These are phyloP conservation scores for Calonectria multiphialidica DNA, from an alignment of 2,329 filamentous ascomycete species.

Conservation along the genomic window DNA sequence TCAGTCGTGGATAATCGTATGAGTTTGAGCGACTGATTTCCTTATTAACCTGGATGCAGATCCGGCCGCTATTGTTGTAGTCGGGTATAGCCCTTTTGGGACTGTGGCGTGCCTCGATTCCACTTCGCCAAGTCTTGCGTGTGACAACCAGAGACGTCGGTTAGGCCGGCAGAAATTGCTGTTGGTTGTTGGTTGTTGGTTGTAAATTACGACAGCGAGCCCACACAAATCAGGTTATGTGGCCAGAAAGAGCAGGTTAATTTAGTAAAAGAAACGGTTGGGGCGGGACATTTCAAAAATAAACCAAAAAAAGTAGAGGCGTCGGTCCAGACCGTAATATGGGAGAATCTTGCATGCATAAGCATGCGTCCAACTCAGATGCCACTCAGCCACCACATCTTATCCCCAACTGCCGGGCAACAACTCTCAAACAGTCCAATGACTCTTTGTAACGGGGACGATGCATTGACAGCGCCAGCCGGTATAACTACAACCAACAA, in stretches of 20 bases:
- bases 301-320: background rate
- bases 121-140: background rate
- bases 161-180: background rate
- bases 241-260: background rate
- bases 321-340: background rate
- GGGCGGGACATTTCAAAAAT: too few relatives aligned
- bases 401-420: background rate
- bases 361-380: background rate
- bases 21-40: background rate
- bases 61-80: background rate
- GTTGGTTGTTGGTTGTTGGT: conserved; percentile 2
- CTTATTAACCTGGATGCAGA: background rate
- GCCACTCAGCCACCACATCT: background rate
- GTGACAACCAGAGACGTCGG: background rate
- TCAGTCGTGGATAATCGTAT: background rate
- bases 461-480: background rate
- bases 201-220: background rate
- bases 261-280: background rate
- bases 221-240: background rate
- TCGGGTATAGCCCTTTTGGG: background rate
- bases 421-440: background rate
- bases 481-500: background rate
- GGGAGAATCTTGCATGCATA: background rate
- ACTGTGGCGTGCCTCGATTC: background rate
- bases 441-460: too few relatives aligned